Conservation (phyloP, 306 rosid genomes). For the Malus sieversii region DNA sequence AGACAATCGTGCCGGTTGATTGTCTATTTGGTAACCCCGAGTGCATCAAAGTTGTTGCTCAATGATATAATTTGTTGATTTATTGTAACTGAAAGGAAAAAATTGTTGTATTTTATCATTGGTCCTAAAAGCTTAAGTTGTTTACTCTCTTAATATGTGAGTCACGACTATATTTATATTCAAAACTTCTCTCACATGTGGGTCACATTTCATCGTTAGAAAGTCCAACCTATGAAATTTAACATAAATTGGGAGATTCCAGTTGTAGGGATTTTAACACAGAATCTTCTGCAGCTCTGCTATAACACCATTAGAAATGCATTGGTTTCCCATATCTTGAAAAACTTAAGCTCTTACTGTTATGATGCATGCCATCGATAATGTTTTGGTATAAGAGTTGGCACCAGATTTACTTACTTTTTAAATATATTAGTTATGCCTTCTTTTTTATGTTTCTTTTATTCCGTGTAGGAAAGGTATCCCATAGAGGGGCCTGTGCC, state of each 20-base stretch:
- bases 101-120: not conserved
- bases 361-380: not conserved
- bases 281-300: not conserved
- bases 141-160: not conserved
- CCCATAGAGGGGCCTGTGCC: slow-evolving; percentile 99
- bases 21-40: not conserved
- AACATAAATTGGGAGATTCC: not conserved
- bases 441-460: not conserved
- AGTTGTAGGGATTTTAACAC: not conserved
- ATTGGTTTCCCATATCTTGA: not conserved
- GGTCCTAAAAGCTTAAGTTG: not conserved
- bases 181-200: not conserved
- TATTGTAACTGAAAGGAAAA: no score
- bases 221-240: not conserved
- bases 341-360: not conserved
- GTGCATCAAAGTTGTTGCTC: not conserved
- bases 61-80: not conserved
- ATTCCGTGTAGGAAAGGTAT: slow-evolving; percentile 68
- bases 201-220: not conserved
- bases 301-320: not conserved
- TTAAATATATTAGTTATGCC: not conserved
- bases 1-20: not conserved
- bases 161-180: not conserved
- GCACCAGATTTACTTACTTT: not conserved
- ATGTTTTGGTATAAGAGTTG: not conserved